phyloP scores from a whole-genome alignment of 495 filamentous ascomycete genomes.

The Apodospora peruviana region DNA sequence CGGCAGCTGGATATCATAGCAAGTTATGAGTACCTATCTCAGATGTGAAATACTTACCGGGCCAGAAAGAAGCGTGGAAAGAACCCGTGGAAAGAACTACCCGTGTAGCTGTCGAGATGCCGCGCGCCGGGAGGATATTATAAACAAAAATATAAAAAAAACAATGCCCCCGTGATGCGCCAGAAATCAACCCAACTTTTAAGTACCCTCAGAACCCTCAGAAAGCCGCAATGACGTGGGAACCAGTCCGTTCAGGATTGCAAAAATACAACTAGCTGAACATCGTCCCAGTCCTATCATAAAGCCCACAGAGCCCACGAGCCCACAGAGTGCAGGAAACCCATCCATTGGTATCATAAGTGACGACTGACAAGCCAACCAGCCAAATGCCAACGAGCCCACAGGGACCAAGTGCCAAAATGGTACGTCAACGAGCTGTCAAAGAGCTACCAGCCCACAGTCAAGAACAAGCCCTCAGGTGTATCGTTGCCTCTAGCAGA shows the following conservation, averaged over 20 bases:
- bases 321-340: conserved; percentile 31
- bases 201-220: conserved; percentile 21
- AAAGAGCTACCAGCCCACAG: conserved; percentile 47
- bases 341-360: conserved; percentile 15
- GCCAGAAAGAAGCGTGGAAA: conserved; percentile 2
- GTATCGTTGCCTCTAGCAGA: conserved; percentile 39
- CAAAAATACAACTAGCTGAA: neutral
- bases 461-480: conserved; percentile 39
- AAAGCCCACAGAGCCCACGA: conserved; percentile 40
- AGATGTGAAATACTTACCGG: conserved; percentile 13
- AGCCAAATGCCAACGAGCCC: conserved; percentile 11
- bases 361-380: neutral
- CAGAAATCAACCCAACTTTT: conserved; percentile 10
- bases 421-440: conserved; percentile 30
- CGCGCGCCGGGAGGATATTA: neutral
- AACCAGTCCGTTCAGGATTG: neutral
- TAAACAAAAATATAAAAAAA: too few species aligned
- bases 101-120: conserved; percentile 7
- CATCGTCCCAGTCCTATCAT: conserved; percentile 6
- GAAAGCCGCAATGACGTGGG: conserved; percentile 7
- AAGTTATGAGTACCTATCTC: conserved; percentile 1
- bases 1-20: too few species aligned
- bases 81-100: conserved; percentile 1
- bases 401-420: conserved; percentile 12
- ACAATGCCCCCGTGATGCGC: neutral